phyloP scores from a whole-genome alignment of 495 filamentous ascomycete species.

The Aspergillus indologenus region DNA sequence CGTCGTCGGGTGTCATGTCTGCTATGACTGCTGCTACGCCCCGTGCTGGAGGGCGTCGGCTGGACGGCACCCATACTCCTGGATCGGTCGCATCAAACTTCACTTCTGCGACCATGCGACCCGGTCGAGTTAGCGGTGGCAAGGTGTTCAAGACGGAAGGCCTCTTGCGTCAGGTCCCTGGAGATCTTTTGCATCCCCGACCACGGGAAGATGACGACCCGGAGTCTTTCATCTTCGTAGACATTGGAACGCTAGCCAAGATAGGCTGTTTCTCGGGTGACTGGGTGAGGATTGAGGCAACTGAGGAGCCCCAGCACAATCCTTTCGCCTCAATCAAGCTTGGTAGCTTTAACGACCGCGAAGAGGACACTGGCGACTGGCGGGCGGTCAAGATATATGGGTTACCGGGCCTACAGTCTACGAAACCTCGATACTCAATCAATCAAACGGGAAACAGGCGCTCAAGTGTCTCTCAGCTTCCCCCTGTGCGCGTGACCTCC shows the following conservation, averaged over 20 bases:
- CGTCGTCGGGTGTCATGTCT: conserved; percentile 65
- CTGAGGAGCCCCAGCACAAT: conserved; percentile 60
- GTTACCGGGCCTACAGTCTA: conserved; percentile 63
- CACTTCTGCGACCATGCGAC: conserved; percentile 72
- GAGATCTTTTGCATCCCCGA: conserved; percentile 78
- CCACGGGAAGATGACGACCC: conserved; percentile 81
- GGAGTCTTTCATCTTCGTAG: conserved; percentile 85
- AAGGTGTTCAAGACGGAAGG: conserved; percentile 77
- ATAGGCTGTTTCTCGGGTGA: conserved; percentile 96
- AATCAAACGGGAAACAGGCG: conserved; percentile 45
- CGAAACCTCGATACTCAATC: conserved; percentile 51
- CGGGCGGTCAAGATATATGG: conserved; percentile 84
- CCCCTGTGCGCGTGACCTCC: conserved; percentile 42
- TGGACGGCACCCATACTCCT: conserved; percentile 69
- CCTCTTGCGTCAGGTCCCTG: conserved; percentile 65
- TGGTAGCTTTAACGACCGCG: conserved; percentile 44
- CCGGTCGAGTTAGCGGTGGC: conserved; percentile 53
- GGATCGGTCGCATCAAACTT: conserved; percentile 83
- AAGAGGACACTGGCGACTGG: conserved; percentile 55
- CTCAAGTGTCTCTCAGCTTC: conserved; percentile 51
- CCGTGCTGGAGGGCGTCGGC: conserved; percentile 56
- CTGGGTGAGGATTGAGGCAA: conserved; percentile 84
- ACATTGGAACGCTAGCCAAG: conserved; percentile 76
- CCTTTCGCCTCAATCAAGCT: conserved; percentile 51
- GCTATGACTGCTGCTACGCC: conserved; percentile 70